phyloP scores from a whole-genome alignment of 148 eudicot species.

The Rhododendron williamsianum region DNA sequence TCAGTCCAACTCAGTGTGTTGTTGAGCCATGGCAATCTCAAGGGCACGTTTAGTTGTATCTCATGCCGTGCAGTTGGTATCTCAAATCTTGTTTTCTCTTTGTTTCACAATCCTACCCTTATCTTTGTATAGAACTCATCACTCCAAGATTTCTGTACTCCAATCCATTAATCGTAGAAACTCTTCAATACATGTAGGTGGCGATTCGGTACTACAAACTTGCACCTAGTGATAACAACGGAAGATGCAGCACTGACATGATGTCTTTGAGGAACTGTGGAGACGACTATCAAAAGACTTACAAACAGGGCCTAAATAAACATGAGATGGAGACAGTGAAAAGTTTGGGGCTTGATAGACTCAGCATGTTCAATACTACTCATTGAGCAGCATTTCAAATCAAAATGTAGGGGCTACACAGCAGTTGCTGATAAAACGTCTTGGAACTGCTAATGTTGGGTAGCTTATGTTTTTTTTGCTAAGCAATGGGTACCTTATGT shows the following conservation, averaged over 20 bases:
- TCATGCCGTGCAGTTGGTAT: background rate
- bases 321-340: background rate
- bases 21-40: background rate
- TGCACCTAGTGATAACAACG: too few relatives aligned
- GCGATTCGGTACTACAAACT: too few relatives aligned
- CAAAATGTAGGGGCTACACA: background rate
- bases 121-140: background rate
- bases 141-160: background rate
- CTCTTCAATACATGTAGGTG: too few relatives aligned
- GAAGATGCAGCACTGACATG: too few relatives aligned
- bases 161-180: too few relatives aligned
- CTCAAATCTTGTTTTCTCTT: background rate
- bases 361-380: background rate
- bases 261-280: too few relatives aligned
- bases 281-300: too few relatives aligned
- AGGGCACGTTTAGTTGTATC: background rate
- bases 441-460: background rate
- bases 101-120: background rate
- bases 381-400: background rate
- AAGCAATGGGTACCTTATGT: background rate
- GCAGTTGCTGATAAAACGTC: background rate
- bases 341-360: background rate
- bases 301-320: background rate
- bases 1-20: too few relatives aligned
- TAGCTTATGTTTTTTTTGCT: too few relatives aligned